Percentiles rank a stretch among this genome's conserved stretches.
Evolutionary conservation across 2,329 filamentous ascomycete genomes (phyloP).

Genomic region (Emergomyces africanus): DNA sequence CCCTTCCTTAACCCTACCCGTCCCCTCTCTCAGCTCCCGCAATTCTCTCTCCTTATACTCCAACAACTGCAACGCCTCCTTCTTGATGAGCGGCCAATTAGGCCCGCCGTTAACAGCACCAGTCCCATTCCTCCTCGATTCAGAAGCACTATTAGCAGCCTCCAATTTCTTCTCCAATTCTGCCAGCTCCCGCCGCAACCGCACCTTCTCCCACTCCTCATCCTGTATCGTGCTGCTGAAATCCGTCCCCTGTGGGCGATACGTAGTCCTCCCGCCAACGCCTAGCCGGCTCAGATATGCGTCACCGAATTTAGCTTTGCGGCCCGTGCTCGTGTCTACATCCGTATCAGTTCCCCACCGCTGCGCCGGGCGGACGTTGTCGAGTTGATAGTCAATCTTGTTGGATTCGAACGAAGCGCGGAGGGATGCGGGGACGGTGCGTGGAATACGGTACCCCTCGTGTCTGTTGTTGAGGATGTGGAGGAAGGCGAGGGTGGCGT

Average conservation of each 20-base stretch:
- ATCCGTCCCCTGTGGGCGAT: constrained; percentile 76
- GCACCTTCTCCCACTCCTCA: constrained; percentile 92
- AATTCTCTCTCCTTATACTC: constrained; percentile 81
- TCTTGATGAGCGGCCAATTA: constrained; percentile 83
- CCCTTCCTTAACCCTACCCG: constrained; percentile 45
- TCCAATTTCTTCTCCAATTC: constrained; percentile 83
- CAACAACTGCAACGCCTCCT: constrained; percentile 83
- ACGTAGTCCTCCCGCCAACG: constrained; percentile 58
- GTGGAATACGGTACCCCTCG: constrained; percentile 87
- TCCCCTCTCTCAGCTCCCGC: constrained; percentile 57
- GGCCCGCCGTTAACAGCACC: constrained; percentile 51
- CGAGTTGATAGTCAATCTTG: constrained; percentile 90
- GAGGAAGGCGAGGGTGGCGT: constrained; percentile 84
- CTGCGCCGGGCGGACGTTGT: constrained; percentile 57
- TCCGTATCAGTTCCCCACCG: constrained; percentile 60
- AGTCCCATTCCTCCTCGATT: constrained; percentile 42
- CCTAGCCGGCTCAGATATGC: constrained; percentile 88
- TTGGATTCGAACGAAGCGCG: constrained; percentile 87
- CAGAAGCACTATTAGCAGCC: constrained; percentile 62
- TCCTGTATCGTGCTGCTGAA: constrained; percentile 76
- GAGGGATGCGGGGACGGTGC: constrained; percentile 81
- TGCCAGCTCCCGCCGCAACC: constrained; percentile 79
- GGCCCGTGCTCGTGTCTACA: constrained; percentile 67
- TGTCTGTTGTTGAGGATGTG: constrained; percentile 95
- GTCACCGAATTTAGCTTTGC: constrained; percentile 95